Conservation (phyloP, 2,329 filamentous ascomycete species). For the Diplodia mutila region DNA sequence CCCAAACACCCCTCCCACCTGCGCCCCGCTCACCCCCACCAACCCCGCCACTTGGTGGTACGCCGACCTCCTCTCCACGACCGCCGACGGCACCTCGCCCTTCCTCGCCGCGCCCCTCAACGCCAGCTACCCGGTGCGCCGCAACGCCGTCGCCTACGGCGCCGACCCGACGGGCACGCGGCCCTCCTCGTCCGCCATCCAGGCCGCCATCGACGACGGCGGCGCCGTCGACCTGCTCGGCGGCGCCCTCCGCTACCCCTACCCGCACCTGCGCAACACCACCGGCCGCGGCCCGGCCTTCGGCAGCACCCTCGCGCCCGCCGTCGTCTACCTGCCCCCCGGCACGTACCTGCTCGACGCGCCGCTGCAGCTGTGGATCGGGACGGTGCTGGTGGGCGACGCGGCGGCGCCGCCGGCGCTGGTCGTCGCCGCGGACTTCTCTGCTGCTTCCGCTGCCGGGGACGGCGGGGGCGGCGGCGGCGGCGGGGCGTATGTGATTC, state of each 20-base stretch:
- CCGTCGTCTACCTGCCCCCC: slow-evolving; percentile 34
- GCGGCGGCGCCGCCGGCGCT: background rate
- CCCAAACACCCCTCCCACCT: background rate
- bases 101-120: slow-evolving; percentile 6
- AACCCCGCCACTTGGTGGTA: slow-evolving; percentile 18
- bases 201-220: slow-evolving; percentile 15
- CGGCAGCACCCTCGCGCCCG: slow-evolving; percentile 32
- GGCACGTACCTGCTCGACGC: slow-evolving; percentile 33
- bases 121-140: slow-evolving; percentile 37
- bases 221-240: background rate
- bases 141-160: slow-evolving; percentile 39
- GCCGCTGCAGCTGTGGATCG: slow-evolving; percentile 31
- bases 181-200: slow-evolving; percentile 33
- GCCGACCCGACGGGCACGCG: slow-evolving; percentile 40
- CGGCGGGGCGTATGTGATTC: slow-evolving; percentile 23
- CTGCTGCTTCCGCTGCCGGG: background rate
- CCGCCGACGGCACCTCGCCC: slow-evolving; percentile 5
- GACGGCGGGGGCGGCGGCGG: background rate
- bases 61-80: background rate
- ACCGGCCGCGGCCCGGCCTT: background rate
- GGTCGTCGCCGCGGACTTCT: background rate
- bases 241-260: background rate
- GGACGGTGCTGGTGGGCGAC: slow-evolving; percentile 18
- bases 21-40: slow-evolving; percentile 2
- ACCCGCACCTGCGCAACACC: background rate